A percentile compares a stretch with the other conserved stretches of the same genome.
These are phyloP conservation scores for Nemophila menziesii DNA, from an alignment of 257 asterid genomes.

Conservation along the genomic window DNA sequence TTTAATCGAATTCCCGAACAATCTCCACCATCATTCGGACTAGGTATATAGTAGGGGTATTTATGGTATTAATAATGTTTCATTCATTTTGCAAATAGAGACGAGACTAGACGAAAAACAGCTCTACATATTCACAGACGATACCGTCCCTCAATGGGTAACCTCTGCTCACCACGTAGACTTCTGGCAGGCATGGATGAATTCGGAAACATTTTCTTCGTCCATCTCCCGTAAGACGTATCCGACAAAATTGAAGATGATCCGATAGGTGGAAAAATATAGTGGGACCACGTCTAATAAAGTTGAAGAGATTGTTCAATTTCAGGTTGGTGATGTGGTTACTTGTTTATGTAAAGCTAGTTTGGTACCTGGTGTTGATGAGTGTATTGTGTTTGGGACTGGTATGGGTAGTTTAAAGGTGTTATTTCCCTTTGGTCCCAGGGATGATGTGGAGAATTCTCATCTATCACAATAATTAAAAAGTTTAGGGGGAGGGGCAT, in stretches of 20 bases:
- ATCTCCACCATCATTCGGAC: no score
- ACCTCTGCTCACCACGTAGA: constrained; percentile 82
- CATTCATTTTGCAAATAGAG: constrained; percentile 99
- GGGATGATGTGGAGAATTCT: constrained; percentile 99
- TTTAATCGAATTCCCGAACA: no score
- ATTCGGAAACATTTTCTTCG: constrained; percentile 87
- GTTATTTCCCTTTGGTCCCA: constrained; percentile 78
- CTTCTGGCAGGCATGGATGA: constrained; percentile 95
- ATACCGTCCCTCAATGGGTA: constrained; percentile 96
- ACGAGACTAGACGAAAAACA: constrained; percentile 97
- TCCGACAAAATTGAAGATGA: constrained; percentile 99
- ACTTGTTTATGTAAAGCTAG: constrained; percentile 84
- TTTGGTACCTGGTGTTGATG: constrained; percentile 91
- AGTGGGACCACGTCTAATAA: constrained; percentile 99
- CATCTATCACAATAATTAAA: no score
- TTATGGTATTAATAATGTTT: no score
- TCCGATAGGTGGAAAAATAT: constrained; percentile 98
- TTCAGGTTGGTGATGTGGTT: constrained; percentile 92
- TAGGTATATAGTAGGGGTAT: no score
- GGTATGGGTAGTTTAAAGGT: constrained; percentile 97
- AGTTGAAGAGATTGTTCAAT: constrained; percentile 93
- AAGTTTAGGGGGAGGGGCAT: no score
- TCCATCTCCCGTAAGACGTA: constrained; percentile 86
- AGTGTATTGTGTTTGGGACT: constrained; percentile 86
- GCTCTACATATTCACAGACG: constrained; percentile 94